phyloP scores from a whole-genome alignment of 202 grass and related monocot genomes.

The Cymbopogon flexuosus region DNA sequence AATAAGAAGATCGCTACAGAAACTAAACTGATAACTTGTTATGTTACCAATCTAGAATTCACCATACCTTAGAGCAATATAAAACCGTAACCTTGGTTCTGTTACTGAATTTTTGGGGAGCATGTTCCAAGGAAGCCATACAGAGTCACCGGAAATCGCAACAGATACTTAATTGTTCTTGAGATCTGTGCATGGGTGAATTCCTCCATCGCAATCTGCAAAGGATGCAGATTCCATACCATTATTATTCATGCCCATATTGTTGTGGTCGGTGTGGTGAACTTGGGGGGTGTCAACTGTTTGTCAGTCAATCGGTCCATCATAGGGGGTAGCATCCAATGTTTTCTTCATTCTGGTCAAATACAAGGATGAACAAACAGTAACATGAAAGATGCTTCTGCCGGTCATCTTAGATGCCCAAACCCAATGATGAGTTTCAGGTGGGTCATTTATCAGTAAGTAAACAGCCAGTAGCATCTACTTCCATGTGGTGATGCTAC shows the following conservation, averaged over 20 bases:
- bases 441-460: slow-evolving; percentile 44
- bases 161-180: slow-evolving; percentile 15
- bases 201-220: background rate
- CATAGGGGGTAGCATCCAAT: slow-evolving; percentile 25
- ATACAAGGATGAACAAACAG: slow-evolving; percentile 18
- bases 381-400: slow-evolving; percentile 39
- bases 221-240: background rate
- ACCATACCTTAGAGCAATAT: background rate
- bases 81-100: background rate
- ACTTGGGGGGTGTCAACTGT: slow-evolving; percentile 9
- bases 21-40: background rate
- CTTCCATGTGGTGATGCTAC: slow-evolving; percentile 52
- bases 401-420: slow-evolving; percentile 39
- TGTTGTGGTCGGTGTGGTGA: slow-evolving; percentile 32
- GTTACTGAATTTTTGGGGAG: background rate
- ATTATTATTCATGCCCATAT: background rate
- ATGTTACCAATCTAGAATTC: slow-evolving; percentile 14
- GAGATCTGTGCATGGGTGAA: slow-evolving; percentile 5
- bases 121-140: background rate
- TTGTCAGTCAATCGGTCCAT: slow-evolving; percentile 30
- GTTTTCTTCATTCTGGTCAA: slow-evolving; percentile 32
- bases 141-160: background rate
- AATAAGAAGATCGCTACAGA: background rate
- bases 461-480: slow-evolving; percentile 37
- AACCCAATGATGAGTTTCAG: slow-evolving; percentile 79